These are phyloP conservation scores for Cetraspora pellucida DNA, from an alignment of 192 early-diverging fungal species.

Conservation along the genomic window DNA sequence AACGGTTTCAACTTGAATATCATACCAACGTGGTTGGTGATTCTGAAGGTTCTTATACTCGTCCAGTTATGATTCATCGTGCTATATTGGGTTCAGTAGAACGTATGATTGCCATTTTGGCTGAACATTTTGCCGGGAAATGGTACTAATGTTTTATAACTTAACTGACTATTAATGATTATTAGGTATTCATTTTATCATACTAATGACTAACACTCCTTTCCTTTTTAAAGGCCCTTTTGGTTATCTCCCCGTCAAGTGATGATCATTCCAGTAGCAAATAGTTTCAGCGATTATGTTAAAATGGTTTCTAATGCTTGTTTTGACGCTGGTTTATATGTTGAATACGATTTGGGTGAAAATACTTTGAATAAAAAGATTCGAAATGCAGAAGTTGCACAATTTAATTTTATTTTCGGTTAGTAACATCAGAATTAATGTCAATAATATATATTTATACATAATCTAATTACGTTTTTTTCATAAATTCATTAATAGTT, in stretches of 20 bases:
- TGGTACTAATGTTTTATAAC: constrained; percentile 53
- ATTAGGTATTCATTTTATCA: background rate
- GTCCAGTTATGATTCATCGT: constrained; percentile 98
- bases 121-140: constrained; percentile 94
- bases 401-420: constrained; percentile 94
- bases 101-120: constrained; percentile 93
- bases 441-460: background rate
- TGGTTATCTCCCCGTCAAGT: constrained; percentile 97
- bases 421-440: background rate
- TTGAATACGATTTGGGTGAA: constrained; percentile 84
- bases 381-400: constrained; percentile 88
- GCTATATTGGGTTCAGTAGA: constrained; percentile 97
- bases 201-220: background rate
- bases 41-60: constrained; percentile 54
- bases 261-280: constrained; percentile 85
- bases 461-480: background rate
- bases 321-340: constrained; percentile 75
- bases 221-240: constrained; percentile 61
- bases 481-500: constrained; percentile 44
- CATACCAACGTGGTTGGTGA: constrained; percentile 65
- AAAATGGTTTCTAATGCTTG: constrained; percentile 70
- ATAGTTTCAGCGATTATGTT: constrained; percentile 80
- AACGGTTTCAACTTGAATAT: constrained; percentile 91
- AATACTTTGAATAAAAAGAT: constrained; percentile 97
- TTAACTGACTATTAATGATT: background rate